Evolutionary conservation across 176 grass and related monocot genomes (phyloP).

Genomic region (Aegilops bicornis): DNA sequence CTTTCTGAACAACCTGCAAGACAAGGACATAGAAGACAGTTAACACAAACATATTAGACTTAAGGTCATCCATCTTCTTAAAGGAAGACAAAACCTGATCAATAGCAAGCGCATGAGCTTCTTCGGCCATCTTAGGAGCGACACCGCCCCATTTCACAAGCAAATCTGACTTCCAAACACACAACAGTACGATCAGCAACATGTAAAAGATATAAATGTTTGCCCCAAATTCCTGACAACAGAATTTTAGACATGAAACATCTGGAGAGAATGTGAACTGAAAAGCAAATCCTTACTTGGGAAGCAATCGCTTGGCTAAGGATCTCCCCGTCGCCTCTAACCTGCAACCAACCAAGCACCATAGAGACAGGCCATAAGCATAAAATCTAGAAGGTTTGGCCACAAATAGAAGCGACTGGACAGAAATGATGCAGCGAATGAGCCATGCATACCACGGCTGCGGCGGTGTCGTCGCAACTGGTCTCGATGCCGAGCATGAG

Average conservation of each 20-base stretch:
- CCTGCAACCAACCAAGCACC: constrained; percentile 42
- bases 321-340: constrained; percentile 79
- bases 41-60: not conserved
- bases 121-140: constrained; percentile 91
- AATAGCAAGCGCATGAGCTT: constrained; percentile 83
- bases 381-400: not conserved
- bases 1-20: constrained; percentile 80
- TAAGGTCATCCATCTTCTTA: not conserved
- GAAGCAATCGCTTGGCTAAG: constrained; percentile 91
- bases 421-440: not conserved
- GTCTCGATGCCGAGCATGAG: constrained; percentile 92
- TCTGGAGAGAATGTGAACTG: not conserved
- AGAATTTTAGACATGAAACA: not conserved
- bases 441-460: constrained; percentile 52
- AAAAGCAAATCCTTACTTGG: constrained; percentile 46
- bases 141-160: constrained; percentile 83
- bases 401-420: not conserved
- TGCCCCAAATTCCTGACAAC: not conserved
- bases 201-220: not conserved
- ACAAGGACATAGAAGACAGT: not conserved
- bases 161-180: constrained; percentile 74
- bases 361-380: not conserved
- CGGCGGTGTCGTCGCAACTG: constrained; percentile 91
- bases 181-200: not conserved
- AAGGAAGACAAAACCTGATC: constrained; percentile 54